phyloP scores from a whole-genome alignment of 225 moss, liverwort and hornwort genomes.

The Marchantia polymorpha region DNA sequence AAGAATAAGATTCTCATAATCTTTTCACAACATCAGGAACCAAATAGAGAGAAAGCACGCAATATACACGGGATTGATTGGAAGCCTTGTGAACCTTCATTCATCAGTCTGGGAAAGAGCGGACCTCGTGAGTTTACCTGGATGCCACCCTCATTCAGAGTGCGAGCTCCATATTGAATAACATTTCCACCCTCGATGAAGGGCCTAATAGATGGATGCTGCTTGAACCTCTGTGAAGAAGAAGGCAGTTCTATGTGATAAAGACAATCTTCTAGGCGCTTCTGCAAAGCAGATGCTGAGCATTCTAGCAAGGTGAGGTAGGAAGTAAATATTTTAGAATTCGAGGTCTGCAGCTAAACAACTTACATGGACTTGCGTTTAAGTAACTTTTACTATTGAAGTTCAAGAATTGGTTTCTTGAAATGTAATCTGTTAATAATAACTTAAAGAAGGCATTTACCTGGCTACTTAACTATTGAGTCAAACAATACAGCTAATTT shows the following conservation, averaged over 20 bases:
- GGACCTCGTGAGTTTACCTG: constrained; percentile 45
- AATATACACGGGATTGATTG: background rate
- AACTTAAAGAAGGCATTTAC: too few species aligned
- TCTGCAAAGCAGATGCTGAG: background rate
- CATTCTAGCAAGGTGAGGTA: background rate
- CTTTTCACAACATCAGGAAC: background rate
- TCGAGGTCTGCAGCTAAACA: background rate
- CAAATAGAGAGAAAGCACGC: too few species aligned
- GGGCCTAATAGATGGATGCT: constrained; percentile 74
- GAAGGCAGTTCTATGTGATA: background rate
- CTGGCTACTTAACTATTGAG: too few species aligned
- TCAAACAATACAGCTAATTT: too few species aligned
- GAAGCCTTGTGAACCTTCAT: background rate
- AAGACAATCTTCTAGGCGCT: background rate
- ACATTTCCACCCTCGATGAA: constrained; percentile 73
- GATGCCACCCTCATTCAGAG: constrained; percentile 77
- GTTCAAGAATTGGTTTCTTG: background rate
- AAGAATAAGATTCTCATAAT: background rate
- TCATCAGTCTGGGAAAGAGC: background rate
- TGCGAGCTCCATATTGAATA: constrained; percentile 80
- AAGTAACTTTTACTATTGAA: background rate
- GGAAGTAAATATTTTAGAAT: background rate
- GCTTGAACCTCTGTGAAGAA: constrained; percentile 60
- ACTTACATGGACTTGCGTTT: too few species aligned
- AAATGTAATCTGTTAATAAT: background rate